Conservation (phyloP, 352 stramenopile genomes). For the Globisporangium alternatum region DNA sequence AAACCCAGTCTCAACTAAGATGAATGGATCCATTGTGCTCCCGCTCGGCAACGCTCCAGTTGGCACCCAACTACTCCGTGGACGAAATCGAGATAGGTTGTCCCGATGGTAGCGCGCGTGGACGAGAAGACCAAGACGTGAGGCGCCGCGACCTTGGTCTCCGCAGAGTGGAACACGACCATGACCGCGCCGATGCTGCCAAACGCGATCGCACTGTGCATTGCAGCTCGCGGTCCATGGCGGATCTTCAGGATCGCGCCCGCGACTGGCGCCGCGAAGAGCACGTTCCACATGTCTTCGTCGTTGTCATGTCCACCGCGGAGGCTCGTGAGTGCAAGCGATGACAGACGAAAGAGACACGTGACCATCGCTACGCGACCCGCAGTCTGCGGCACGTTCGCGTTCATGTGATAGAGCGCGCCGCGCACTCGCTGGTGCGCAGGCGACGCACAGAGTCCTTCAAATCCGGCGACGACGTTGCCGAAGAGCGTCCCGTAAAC, state of each 20-base stretch:
- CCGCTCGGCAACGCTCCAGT: too few relatives aligned
- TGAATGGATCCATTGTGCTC: too few relatives aligned
- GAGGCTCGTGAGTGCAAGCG: slow-evolving; percentile 23
- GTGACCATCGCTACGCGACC: slow-evolving; percentile 42
- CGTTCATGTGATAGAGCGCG: slow-evolving; percentile 32
- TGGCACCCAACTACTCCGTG: too few relatives aligned
- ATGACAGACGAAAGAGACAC: slow-evolving; percentile 28
- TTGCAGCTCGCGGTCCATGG: slow-evolving; percentile 24
- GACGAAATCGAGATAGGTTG: too few relatives aligned
- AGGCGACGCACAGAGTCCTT: slow-evolving; percentile 30
- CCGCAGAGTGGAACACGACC: slow-evolving; percentile 30
- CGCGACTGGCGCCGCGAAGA: slow-evolving; percentile 29
- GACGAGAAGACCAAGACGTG: too few relatives aligned
- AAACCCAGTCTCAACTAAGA: too few relatives aligned
- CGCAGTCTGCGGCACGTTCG: slow-evolving; percentile 31
- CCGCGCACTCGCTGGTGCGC: slow-evolving; percentile 28
- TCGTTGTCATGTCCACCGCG: slow-evolving; percentile 13
- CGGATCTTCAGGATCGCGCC: slow-evolving; percentile 29
- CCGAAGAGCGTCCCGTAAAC: slow-evolving; percentile 44
- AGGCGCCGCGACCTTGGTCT: slow-evolving; percentile 30
- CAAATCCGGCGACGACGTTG: slow-evolving; percentile 25
- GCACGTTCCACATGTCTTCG: slow-evolving; percentile 37
- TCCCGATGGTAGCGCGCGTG: too few relatives aligned
- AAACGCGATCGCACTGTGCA: slow-evolving; percentile 30
- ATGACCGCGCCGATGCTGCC: slow-evolving; percentile 39